Base-by-base conservation (phyloP, 129 eudicot species). In the Lonicera japonica region DNA sequence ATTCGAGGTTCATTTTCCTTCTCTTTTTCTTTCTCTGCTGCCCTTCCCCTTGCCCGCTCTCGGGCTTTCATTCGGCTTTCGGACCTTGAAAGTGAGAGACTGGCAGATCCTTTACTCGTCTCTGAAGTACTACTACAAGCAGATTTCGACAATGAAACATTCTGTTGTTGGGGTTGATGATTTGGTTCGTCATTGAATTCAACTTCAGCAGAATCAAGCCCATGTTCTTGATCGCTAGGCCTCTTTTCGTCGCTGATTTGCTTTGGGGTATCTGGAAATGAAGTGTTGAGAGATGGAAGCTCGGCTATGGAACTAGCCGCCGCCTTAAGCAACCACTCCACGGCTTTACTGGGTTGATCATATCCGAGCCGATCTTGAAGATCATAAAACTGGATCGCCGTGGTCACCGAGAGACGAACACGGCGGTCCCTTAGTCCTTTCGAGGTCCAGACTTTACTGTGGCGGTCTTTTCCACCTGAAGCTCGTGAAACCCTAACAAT, bases 401-500 rank as follows among this genome's bases (percentile, higher is more conserved):
- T 90, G 5, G 69, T 73, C 0, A 90, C 97, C 8, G 97, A 86
- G 4, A 90, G 58, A 48, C 97, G 68, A 0, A 90, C 94, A 23
- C 97, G 79, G 18, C 97, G 74, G 64, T 90, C 97, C 23, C 97
- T 54, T 0, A 84, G 80, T n/a, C 97, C 97, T 72, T 83, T 86
- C 9, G 95, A 79, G 5, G 97, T 90, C 83, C 72, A 77, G 9
- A 90, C 97, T 54, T 90, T 90, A 67, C 97, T 90, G 65, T 90
- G 97, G 54, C 97, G 75, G 61, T 90, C 97, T 25, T 90, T 90
- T 1, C 95, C 97, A 5, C 97, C 97, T 0, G 95, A 90, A 0
- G 97, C 95, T 62, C 97, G 67, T 41, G 97, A 84, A 81, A 90
- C 97, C 94, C 97, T 83, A 76, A 90, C 88, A 9, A 90, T 90